Evolutionary conservation across 306 rosid species (phyloP).

Genomic region (Quercus rubra): DNA sequence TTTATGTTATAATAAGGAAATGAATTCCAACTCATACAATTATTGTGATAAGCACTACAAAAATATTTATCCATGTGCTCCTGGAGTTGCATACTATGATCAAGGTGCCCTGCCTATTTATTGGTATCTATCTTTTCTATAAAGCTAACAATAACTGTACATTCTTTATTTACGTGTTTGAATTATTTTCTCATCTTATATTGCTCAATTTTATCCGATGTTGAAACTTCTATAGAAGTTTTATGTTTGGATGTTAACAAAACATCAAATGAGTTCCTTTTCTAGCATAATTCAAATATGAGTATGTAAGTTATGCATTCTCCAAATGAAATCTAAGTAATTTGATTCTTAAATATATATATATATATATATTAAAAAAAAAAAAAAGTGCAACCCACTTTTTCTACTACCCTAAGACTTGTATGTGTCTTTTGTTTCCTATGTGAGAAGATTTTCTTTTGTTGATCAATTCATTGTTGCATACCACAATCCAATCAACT

Average conservation of each 20-base stretch:
- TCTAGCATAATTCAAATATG: no score
- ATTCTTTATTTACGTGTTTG: background rate
- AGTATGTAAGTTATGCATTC: no score
- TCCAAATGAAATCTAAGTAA: no score
- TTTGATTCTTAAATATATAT: no score
- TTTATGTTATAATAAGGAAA: slow-evolving; percentile 83
- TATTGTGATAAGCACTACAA: slow-evolving; percentile 85
- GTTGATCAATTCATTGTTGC: no score
- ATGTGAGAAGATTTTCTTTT: background rate
- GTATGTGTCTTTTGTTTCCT: background rate
- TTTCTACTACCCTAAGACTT: no score
- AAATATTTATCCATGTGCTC: slow-evolving; percentile 72
- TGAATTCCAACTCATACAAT: slow-evolving; percentile 76
- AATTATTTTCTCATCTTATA: background rate
- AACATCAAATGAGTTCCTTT: background rate
- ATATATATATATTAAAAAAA: no score
- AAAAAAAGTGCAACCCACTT: no score
- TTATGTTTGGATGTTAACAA: background rate
- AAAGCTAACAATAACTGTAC: background rate
- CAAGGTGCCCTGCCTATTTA: slow-evolving; percentile 55
- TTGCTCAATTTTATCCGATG: background rate
- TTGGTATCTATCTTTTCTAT: slow-evolving; percentile 49
- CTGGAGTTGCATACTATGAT: slow-evolving; percentile 83
- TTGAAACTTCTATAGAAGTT: background rate
- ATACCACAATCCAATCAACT: background rate